Percentiles rank a stretch among this genome's conserved stretches.
These are phyloP conservation scores for Neoboletus subvelutipes DNA, from an alignment of 768 basidiomycete species.

Conservation along the genomic window DNA sequence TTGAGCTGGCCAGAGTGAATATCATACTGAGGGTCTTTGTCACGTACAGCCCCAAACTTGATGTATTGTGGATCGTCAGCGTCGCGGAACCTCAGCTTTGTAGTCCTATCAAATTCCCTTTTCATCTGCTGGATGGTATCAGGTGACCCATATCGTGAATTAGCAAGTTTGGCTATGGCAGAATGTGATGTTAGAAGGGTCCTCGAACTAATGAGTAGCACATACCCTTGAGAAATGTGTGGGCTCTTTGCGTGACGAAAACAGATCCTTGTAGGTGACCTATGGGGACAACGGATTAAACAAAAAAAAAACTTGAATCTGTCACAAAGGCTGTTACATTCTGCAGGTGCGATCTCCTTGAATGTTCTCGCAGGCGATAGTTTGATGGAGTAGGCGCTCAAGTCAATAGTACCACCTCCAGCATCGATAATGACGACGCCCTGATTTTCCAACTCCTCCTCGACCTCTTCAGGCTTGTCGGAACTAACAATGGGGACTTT, in stretches of 20 bases:
- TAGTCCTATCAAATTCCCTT: conserved; percentile 34
- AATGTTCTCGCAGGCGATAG: conserved; percentile 23
- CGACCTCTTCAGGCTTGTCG: neutral
- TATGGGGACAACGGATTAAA: conserved; percentile 5
- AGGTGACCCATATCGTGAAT: conserved; percentile 28
- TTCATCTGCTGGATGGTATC: conserved; percentile 35
- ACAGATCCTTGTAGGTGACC: conserved; percentile 43
- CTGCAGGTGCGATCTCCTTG: conserved; percentile 36
- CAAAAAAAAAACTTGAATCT: neutral
- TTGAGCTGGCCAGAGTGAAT: conserved; percentile 40
- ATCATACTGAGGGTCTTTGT: conserved; percentile 33
- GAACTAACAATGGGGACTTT: neutral
- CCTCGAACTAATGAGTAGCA: neutral
- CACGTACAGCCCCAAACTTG: conserved; percentile 37
- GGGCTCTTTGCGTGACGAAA: conserved; percentile 33
- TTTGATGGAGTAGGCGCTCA: conserved; percentile 37
- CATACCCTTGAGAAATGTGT: conserved; percentile 29
- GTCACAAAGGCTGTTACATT: conserved; percentile 18
- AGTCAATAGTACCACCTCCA: conserved; percentile 37
- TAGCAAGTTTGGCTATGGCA: conserved; percentile 27
- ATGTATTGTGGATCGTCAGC: conserved; percentile 35
- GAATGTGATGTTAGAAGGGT: neutral
- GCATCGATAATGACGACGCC: conserved; percentile 21
- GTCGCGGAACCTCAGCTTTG: conserved; percentile 42
- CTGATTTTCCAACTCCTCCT: conserved; percentile 26